Conservation (phyloP, 2,329 filamentous ascomycete species). For the Calcarisporium arbuscula region DNA sequence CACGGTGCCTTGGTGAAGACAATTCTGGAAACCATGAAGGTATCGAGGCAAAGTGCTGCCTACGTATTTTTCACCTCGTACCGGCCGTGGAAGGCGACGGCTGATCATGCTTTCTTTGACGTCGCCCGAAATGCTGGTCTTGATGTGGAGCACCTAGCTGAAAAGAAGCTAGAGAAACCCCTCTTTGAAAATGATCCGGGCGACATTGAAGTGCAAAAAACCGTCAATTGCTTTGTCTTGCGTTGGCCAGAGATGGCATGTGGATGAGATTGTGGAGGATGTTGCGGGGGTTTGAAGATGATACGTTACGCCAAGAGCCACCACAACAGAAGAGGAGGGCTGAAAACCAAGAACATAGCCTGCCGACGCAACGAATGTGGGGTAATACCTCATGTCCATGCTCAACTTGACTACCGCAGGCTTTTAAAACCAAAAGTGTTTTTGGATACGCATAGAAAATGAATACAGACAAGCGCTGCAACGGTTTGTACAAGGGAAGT, state of each 20-base stretch:
- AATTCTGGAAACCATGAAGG: conserved; percentile 60
- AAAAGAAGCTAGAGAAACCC: conserved; percentile 75
- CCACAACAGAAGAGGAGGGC: too few species aligned
- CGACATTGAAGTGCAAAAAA: conserved; percentile 73
- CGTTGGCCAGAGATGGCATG: conserved; percentile 49
- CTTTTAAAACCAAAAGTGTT: too few species aligned
- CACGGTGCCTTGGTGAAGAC: conserved; percentile 71
- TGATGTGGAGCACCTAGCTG: conserved; percentile 69
- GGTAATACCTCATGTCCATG: too few species aligned
- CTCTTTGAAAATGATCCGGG: conserved; percentile 88
- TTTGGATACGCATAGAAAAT: too few species aligned
- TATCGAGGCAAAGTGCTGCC: conserved; percentile 50
- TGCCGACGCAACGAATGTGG: too few species aligned
- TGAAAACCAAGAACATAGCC: too few species aligned
- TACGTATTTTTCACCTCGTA: conserved; percentile 94
- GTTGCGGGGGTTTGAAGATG: not conserved
- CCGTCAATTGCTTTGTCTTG: conserved; percentile 73
- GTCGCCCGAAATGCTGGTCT: conserved; percentile 66
- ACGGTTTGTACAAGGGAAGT: too few species aligned
- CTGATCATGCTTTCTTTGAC: conserved; percentile 84
- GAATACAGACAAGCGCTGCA: too few species aligned
- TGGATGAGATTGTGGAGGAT: conserved; percentile 1
- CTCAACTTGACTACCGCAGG: too few species aligned
- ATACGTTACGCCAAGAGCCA: too few species aligned
- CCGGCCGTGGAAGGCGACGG: conserved; percentile 79